Base-by-base conservation (phyloP, 805 yeast species). In the Sugiyamaella floridensis region DNA sequence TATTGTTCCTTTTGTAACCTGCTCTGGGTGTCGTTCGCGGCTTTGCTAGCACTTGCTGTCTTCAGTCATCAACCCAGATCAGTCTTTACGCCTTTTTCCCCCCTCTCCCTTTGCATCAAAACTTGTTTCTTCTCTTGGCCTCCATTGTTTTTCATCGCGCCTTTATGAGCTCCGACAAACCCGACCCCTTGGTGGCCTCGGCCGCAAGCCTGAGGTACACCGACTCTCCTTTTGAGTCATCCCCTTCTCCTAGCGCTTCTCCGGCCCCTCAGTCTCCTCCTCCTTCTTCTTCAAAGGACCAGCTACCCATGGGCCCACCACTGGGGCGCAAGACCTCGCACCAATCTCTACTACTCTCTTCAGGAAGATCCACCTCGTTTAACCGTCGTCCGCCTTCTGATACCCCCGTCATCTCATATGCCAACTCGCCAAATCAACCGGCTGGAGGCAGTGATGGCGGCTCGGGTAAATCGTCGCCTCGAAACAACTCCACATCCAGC, bases 321-420 rank as follows among this genome's bases (percentile, higher is more conserved):
- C 37, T 32, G 37, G 9, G 4, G 37, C 37, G 37, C 37, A 32
- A 32, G 37, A 32, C 37, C 4, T 32, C 37, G 9, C 37, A 32
- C 37, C n/a, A 10, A 14, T 32, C 37, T 3, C 12, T 32, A 11
- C 37, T 32, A 11, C 9, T 32, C 4, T 11, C 37, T 10, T 32
- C 37, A 14, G 29, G 47, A n/a, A 26, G 18, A 22, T 43, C 52
- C 14, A 29, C 47, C 40, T 34, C 37, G 19, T 60, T 60, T 55
- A 57, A 57, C 44, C 41, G 55, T 15, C 50, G 60, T 12, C 60
- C 63, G 10, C 58, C 60, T 8, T 53, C 60, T 11, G 61, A 59
- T 43, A 59, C 63, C 19, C 62, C 63, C 28, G 45, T 58, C 32
- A 42, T 57, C 19, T 59, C 59, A 6, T 54, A 55, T 40, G 40